Conservation (phyloP, 1,284 basidiomycete species). For the Ustilago lituana region DNA sequence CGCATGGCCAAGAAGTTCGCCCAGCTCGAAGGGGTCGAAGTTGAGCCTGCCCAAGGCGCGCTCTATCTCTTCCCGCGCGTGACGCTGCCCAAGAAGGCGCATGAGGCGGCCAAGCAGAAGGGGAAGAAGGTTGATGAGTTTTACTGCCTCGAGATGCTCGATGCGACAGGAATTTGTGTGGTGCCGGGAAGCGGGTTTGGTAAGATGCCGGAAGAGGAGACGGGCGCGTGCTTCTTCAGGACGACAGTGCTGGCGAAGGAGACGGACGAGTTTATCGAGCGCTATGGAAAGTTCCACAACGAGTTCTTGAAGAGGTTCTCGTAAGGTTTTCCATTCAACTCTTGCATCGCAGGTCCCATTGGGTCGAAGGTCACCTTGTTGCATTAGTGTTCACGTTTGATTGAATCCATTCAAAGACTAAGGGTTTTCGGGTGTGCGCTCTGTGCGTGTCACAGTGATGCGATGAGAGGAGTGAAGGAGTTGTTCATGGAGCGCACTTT, state of each 20-base stretch:
- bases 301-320: conserved; percentile 52
- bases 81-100: conserved; percentile 70
- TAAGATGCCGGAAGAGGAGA: conserved; percentile 48
- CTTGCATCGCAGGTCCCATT: too few species aligned
- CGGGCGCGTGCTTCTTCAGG: conserved; percentile 57
- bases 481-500: too few species aligned
- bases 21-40: conserved; percentile 53
- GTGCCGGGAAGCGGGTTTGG: conserved; percentile 65
- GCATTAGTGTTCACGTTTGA: too few species aligned
- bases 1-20: conserved; percentile 58
- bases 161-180: conserved; percentile 65
- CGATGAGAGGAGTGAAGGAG: too few species aligned
- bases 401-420: too few species aligned
- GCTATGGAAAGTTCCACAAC: conserved; percentile 61
- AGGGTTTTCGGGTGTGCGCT: too few species aligned
- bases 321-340: neutral
- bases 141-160: conserved; percentile 63
- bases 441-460: neutral
- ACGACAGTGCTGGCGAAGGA: conserved; percentile 65
- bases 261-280: conserved; percentile 63
- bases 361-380: neutral
- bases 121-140: conserved; percentile 63
- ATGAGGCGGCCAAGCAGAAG: conserved; percentile 50
- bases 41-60: conserved; percentile 75
- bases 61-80: conserved; percentile 86